Evolutionary conservation across 2,329 filamentous ascomycete species (phyloP).

Genomic region (Epicoccum sorghinum): DNA sequence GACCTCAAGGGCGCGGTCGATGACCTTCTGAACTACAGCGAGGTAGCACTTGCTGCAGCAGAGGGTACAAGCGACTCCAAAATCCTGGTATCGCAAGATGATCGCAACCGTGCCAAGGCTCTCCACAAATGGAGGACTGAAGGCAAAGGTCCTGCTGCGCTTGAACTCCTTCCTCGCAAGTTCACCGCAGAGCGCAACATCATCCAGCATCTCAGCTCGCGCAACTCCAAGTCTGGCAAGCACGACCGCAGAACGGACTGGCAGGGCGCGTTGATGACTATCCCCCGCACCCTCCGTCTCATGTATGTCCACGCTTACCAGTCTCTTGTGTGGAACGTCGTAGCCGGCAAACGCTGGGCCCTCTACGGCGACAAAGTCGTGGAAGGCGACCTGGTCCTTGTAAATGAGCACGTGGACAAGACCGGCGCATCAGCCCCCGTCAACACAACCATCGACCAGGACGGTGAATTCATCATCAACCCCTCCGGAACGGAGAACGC

Average conservation of each 20-base stretch:
- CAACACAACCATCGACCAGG: constrained; percentile 57
- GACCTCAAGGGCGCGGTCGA: constrained; percentile 83
- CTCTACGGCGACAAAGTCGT: constrained; percentile 75
- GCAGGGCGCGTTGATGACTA: constrained; percentile 77
- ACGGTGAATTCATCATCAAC: constrained; percentile 70
- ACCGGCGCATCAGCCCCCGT: constrained; percentile 36
- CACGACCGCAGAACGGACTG: constrained; percentile 68
- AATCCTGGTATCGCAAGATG: constrained; percentile 71
- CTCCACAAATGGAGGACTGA: constrained; percentile 74
- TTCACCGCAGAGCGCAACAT: constrained; percentile 82
- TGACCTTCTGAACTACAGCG: constrained; percentile 75
- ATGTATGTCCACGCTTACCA: constrained; percentile 99
- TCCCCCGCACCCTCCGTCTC: constrained; percentile 80
- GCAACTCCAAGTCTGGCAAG: constrained; percentile 53
- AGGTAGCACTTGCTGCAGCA: constrained; percentile 64
- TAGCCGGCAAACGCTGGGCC: constrained; percentile 79
- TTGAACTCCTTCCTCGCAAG: constrained; percentile 74
- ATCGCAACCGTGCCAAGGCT: constrained; percentile 77
- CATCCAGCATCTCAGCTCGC: constrained; percentile 72
- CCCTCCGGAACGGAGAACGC: constrained; percentile 64
- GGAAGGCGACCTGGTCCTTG: constrained; percentile 82
- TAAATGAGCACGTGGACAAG: constrained; percentile 62
- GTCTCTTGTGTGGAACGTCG: constrained; percentile 90
- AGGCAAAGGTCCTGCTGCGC: constrained; percentile 64
- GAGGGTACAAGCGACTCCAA: constrained; percentile 46